Evolutionary conservation across 140 eudicot genomes (phyloP).

Genomic region (Anethum foeniculum): DNA sequence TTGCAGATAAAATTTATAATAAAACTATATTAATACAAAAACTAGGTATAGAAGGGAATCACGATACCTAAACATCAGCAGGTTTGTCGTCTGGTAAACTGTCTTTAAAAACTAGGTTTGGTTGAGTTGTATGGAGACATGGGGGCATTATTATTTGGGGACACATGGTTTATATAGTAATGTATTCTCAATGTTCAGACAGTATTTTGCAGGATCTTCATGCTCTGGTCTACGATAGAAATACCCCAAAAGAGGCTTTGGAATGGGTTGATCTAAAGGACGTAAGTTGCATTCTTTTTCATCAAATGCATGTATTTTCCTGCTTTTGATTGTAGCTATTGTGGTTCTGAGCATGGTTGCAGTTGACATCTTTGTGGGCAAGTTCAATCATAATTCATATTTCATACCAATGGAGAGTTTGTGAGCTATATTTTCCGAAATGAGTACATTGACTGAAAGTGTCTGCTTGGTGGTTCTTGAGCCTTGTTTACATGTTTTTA

Average conservation of each 20-base stretch:
- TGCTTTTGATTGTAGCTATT: not conserved
- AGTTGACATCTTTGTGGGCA: not conserved
- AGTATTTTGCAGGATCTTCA: constrained; percentile 54
- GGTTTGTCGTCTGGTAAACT: not conserved
- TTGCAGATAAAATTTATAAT: not conserved
- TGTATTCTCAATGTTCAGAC: not conserved
- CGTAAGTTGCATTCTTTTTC: constrained; percentile 24
- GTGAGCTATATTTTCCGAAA: not conserved
- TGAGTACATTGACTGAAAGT: not conserved
- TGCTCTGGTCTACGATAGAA: constrained; percentile 56
- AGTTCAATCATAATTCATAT: not conserved
- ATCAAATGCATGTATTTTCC: not conserved
- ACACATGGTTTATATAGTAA: not conserved
- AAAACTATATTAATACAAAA: not conserved
- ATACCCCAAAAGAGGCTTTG: constrained; percentile 53
- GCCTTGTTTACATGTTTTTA: not conserved
- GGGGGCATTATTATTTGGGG: not conserved
- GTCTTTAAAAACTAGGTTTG: not conserved
- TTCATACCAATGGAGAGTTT: not conserved
- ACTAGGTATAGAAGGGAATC: not conserved
- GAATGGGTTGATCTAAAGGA: constrained; percentile 87
- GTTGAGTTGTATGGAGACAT: not conserved
- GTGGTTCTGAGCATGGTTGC: not conserved
- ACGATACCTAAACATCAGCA: not conserved
- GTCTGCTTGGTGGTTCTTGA: not conserved